Evolutionary conservation across 1,139 yeast species (phyloP).

Genomic region (Sugiyamaella novakii): DNA sequence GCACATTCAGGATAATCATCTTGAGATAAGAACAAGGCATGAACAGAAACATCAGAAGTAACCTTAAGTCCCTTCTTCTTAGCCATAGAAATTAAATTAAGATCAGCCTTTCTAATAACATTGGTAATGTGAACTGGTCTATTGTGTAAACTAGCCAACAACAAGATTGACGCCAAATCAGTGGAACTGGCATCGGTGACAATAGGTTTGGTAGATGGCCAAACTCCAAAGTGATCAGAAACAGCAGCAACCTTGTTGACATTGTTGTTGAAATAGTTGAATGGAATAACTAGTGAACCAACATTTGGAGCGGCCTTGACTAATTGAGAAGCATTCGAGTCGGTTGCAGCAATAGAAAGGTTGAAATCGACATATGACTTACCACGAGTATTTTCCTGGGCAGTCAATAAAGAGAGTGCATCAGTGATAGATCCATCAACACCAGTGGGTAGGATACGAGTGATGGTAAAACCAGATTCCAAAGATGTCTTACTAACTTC

Average conservation of each 20-base stretch:
- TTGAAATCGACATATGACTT: constrained; percentile 79
- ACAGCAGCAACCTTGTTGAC: constrained; percentile 69
- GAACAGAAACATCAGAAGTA: constrained; percentile 87
- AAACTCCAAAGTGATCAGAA: constrained; percentile 74
- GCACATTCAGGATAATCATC: constrained; percentile 69
- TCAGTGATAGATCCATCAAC: constrained; percentile 66
- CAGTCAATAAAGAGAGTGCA: constrained; percentile 63
- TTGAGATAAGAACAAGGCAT: constrained; percentile 73
- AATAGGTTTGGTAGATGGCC: constrained; percentile 86
- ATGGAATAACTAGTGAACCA: constrained; percentile 80
- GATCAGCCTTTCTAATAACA: constrained; percentile 78
- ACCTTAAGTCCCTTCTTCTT: constrained; percentile 79
- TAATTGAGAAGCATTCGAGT: constrained; percentile 62
- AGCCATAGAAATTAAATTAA: constrained; percentile 81
- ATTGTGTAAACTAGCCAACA: constrained; percentile 85
- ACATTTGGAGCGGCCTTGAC: constrained; percentile 67
- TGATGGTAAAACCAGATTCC: constrained; percentile 87
- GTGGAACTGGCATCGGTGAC: constrained; percentile 92
- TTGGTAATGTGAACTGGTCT: constrained; percentile 89
- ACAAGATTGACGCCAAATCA: constrained; percentile 84
- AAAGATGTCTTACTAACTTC: constrained; percentile 69
- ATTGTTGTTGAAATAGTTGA: constrained; percentile 66
- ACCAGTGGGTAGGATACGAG: constrained; percentile 76
- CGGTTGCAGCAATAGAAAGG: constrained; percentile 80
- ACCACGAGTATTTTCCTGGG: constrained; percentile 50